Evolutionary conservation across 208 protist species (phyloP), one percentile per base, ranked within the genome.

Genomic region (Borovskyia barvae): DNA sequence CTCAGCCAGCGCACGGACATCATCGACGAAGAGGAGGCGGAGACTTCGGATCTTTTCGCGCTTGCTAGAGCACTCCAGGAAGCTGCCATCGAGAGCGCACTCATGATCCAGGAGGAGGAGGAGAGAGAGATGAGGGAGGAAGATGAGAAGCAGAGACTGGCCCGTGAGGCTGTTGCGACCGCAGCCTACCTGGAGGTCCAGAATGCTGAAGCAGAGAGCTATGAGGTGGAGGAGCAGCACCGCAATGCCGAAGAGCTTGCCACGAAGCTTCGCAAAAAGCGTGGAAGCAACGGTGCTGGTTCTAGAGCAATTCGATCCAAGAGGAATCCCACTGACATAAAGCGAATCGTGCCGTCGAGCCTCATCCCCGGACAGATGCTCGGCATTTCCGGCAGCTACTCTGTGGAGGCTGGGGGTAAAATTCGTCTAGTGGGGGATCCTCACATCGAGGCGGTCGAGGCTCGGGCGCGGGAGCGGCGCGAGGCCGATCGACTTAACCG

Each of bases 381-480:
- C 0, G 24, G 35, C 20, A 45, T 66, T 41, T 59, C 45, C 2
- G 37, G 50, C 9, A 36, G 19, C 20, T 43, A 43, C 35, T 29
- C 50, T 7, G 20, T 56, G 22, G 59, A 72, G 35, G 55, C 26
- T 2, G 53, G 24, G 19, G 70, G 59, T 5, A 80, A 73, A 41
- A 51, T 85, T n/a, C 67, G 66, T 29, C 71, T 81, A 15, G 47
- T 85, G 0, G 73, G 73, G 17, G 73, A 85, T 42, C 68, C 68
- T 3, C 40, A 70, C 57, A 36, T 85, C n/a, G 67, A 15, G 15
- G 63, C 57, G 0, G 66, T 85, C 15, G 78, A 81, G 58, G 72
- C 71, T 17, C 73, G 59, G 11, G 28, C 46, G 50, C 68, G 73
- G 5, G 61, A 85, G 59, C 72, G 78, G 5, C 71, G 65, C 15